Conservation (phyloP, 345 rosid species). For the Luvunga scandens region DNA sequence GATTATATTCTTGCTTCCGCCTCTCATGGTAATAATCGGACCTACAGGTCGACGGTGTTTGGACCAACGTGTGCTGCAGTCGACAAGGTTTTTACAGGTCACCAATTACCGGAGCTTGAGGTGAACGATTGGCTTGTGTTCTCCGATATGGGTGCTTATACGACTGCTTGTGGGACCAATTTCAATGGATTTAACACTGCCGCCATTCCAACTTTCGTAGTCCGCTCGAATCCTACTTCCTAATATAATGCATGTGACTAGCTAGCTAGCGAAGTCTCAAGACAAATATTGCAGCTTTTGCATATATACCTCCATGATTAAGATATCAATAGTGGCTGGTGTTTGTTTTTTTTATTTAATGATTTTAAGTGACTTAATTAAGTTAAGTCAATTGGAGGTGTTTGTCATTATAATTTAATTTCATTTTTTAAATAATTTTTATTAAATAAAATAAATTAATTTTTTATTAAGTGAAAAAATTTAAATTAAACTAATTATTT, state of each 20-base stretch:
- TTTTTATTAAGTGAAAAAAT: too few species aligned
- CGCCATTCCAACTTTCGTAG: constrained; percentile 18
- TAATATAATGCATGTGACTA: neutral
- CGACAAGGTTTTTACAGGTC: constrained; percentile 24
- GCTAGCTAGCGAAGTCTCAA: too few species aligned
- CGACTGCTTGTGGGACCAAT: constrained; percentile 22
- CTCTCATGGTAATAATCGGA: neutral
- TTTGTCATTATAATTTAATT: too few species aligned
- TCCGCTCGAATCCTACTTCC: neutral
- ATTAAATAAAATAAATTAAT: too few species aligned
- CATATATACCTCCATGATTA: too few species aligned
- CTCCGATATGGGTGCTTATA: constrained; percentile 35
- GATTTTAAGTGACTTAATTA: too few species aligned
- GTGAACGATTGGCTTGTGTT: constrained; percentile 32
- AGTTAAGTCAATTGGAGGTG: too few species aligned
- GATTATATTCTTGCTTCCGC: neutral
- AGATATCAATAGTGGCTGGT: too few species aligned
- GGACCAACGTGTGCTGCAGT: constrained; percentile 38
- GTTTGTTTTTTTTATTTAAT: too few species aligned
- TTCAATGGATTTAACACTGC: constrained; percentile 30
- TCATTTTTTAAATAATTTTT: too few species aligned
- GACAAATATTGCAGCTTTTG: too few species aligned
- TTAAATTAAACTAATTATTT: too few species aligned
- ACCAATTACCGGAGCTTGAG: constrained; percentile 26
- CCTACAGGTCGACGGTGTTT: constrained; percentile 25